These are phyloP conservation scores for Talaromyces sp. DNA, from an alignment of 2,329 filamentous ascomycete genomes.

Conservation along the genomic window DNA sequence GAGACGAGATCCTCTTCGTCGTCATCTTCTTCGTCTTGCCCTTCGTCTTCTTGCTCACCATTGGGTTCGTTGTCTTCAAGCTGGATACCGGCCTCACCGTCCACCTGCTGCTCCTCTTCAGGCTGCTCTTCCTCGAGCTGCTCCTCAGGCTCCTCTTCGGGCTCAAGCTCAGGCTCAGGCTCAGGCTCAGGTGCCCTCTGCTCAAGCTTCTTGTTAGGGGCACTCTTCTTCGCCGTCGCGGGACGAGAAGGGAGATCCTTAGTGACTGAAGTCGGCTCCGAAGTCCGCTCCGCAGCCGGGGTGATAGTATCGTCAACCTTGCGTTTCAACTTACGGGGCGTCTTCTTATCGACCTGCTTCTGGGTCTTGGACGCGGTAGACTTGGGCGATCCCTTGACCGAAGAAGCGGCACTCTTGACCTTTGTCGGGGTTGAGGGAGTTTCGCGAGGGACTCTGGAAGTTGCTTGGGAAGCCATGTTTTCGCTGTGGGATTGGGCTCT, in stretches of 20 bases:
- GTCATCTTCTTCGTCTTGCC: constrained; percentile 6
- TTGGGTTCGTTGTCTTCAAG: constrained; percentile 9
- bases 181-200: constrained; percentile 16
- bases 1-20: neutral
- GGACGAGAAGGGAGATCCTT: constrained; percentile 1
- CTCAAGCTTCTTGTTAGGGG: neutral
- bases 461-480: constrained; percentile 13
- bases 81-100: constrained; percentile 2
- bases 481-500: neutral
- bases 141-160: neutral
- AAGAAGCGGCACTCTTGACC: constrained; percentile 26
- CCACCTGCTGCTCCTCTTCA: neutral
- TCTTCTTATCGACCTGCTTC: constrained; percentile 4
- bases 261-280: neutral
- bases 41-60: neutral
- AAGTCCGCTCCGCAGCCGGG: constrained; percentile 1
- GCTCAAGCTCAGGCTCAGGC: neutral
- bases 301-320: constrained; percentile 15
- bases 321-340: constrained; percentile 16
- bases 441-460: constrained; percentile 15
- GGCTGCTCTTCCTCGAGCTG: neutral
- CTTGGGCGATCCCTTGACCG: constrained; percentile 19
- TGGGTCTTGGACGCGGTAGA: neutral
- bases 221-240: neutral
- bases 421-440: constrained; percentile 28